Base-by-base conservation (phyloP, 176 grass and related monocot species). In the Oryza officinalis region DNA sequence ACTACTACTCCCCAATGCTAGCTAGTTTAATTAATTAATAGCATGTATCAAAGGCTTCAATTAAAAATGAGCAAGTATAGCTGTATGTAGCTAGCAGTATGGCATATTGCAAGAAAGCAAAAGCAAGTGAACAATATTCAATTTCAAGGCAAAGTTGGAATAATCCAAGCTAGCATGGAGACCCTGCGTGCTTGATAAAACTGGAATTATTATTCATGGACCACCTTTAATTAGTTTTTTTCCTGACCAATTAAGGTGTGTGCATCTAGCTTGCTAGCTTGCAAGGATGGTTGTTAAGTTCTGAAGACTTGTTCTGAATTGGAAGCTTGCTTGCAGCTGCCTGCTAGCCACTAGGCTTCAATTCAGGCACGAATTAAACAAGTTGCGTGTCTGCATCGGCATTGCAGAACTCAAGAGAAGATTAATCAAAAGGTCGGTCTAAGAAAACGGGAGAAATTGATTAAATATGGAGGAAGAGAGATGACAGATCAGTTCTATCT, bases 341-440 rank as follows among this genome's bases (percentile, higher is more conserved):
- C 20, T 22, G 50, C 47, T 6, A 50, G 47, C 47, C 15, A 50
- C 47, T 50, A 50, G 11, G 52, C 57, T 61, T 37, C 22, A 31
- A 47, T 76, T 70, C 17, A 40, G 17, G 46, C 85, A 87, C 85
- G 72, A 7, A 27, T 49, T n/a, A 18, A 59, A 81, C 63, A 25
- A 23, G 65, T 40, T 77, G 49, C 63, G 47, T 23, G 46, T 9
- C 57, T 10, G 33, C 82, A 30, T 44, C 26, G 44, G 37, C 28
- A 35, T 43, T 78, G n/a, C 20, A 37, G 20, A n/a, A 76, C 4
- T 13, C 1, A 1, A 60, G 54, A 38, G 10, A 60, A 60, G 6
- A 20, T 54, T 54, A 57, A 61, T 61, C n/a, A n/a, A 61, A 61
- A 61, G 57, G 57, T 3, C 57, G 57, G 57, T 61, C 57, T 61